Base-by-base conservation (phyloP, 2,329 filamentous ascomycete species). In the Colletotrichum gloeosporioides region DNA sequence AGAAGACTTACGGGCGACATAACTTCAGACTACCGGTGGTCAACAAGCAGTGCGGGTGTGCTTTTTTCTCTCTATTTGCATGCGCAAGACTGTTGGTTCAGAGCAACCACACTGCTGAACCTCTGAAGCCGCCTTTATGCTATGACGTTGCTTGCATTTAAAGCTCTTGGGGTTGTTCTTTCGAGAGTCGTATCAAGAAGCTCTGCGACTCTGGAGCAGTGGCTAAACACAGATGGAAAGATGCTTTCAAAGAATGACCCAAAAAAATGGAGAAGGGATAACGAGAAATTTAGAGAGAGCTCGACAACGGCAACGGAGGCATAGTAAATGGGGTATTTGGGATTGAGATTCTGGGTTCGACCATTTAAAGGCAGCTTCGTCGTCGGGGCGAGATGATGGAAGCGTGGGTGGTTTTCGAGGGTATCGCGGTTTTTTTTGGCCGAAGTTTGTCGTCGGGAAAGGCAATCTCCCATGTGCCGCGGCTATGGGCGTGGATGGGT, bases 91-190 rank as follows among this genome's bases (percentile, higher is more conserved):
- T 53, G 34, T 69, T 31, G 49, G 59, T 36, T 62, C 29, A 62
- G 22, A 49, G 71, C 63, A 36, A 67, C 71, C 75, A 71, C 71
- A 77, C 75, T 75, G 67, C 66, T 75, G 75, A 77, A 67, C 71
- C 71, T 63, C 75, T 32, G 66, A 77, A 75, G 71, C 62, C 71
- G 36, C 49, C 71, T 71, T 55, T 6, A 31, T 71, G 66, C 61
- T 75, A 75, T 75, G 71, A 31, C 34, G 65, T 62, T 67, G 66
- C 65, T 71, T 70, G 75, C 75, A 77, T 77, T 71, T 77, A 77
- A 75, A 55, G 31, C 36, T 75, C 57, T 53, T 16, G 66, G 39
- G 49, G 66, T 18, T 34, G 12, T 22, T 22, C 32, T 69, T 25
- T 22, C 34, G 29, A 31, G 29, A 61, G n/a, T 36, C 34, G 57